Conservation (phyloP, 202 grass and related monocot genomes). For the Setaria viridis region DNA sequence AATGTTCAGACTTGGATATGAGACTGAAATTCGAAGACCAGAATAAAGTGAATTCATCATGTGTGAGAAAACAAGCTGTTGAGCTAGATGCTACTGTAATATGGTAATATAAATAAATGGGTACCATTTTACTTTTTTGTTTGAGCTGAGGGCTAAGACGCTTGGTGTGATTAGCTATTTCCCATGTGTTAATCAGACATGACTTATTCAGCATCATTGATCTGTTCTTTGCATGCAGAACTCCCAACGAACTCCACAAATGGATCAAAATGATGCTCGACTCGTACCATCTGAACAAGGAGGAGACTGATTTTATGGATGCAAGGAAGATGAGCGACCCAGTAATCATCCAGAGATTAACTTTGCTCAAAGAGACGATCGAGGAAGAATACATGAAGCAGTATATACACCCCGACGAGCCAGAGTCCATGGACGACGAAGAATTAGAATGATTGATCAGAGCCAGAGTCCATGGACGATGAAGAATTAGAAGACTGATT, state of each 20-base stretch:
- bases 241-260: slow-evolving; percentile 88
- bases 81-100: not conserved
- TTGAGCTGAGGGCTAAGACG: not conserved
- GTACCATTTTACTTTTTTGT: slow-evolving; percentile 12
- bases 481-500: slow-evolving; percentile 38
- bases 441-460: slow-evolving; percentile 25
- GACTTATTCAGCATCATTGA: not conserved
- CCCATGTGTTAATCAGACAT: not conserved
- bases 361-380: slow-evolving; percentile 73
- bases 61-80: not conserved
- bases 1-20: not conserved
- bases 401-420: slow-evolving; percentile 51
- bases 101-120: not conserved
- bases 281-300: slow-evolving; percentile 85
- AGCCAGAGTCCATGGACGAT: too few species aligned
- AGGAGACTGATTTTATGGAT: slow-evolving; percentile 74
- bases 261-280: slow-evolving; percentile 91
- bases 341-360: slow-evolving; percentile 78
- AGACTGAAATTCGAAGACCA: not conserved
- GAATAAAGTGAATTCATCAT: not conserved
- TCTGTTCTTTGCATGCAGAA: slow-evolving; percentile 59
- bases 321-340: slow-evolving; percentile 84
- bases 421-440: slow-evolving; percentile 38
- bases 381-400: slow-evolving; percentile 74
- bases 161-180: not conserved